Conservation (phyloP, 2,329 filamentous ascomycete species). For the Monilinia aucupariae region DNA sequence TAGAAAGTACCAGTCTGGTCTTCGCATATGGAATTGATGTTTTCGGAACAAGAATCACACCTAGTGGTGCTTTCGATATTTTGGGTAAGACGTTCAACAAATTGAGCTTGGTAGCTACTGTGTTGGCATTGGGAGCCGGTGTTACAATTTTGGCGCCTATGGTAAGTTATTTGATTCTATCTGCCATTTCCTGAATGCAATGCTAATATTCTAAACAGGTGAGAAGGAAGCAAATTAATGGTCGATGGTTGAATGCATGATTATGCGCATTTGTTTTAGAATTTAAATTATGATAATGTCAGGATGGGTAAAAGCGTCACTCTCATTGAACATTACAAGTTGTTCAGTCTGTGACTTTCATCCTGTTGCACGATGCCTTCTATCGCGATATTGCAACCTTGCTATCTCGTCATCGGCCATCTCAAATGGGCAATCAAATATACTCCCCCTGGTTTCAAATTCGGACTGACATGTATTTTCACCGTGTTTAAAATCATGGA, state of each 20-base stretch:
- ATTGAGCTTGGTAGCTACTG: constrained; percentile 74
- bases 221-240: constrained; percentile 63
- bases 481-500: background rate
- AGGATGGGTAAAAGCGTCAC: background rate
- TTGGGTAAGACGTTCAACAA: constrained; percentile 93
- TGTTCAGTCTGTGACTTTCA: background rate
- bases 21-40: constrained; percentile 85
- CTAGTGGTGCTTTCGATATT: constrained; percentile 86
- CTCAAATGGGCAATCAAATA: background rate
- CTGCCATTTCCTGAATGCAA: background rate
- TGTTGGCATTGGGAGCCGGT: constrained; percentile 70
- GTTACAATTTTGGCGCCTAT: constrained; percentile 77
- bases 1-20: constrained; percentile 89
- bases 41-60: constrained; percentile 80
- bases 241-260: constrained; percentile 46
- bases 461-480: background rate
- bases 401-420: background rate
- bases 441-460: background rate
- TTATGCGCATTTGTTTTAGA: constrained; percentile 19
- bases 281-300: constrained; percentile 9
- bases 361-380: background rate
- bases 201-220: constrained; percentile 42
- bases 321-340: too few species aligned
- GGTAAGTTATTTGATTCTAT: constrained; percentile 51
- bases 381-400: background rate